Base-by-base conservation (phyloP, 148 eudicot genomes). In the Rhododendron williamsianum region DNA sequence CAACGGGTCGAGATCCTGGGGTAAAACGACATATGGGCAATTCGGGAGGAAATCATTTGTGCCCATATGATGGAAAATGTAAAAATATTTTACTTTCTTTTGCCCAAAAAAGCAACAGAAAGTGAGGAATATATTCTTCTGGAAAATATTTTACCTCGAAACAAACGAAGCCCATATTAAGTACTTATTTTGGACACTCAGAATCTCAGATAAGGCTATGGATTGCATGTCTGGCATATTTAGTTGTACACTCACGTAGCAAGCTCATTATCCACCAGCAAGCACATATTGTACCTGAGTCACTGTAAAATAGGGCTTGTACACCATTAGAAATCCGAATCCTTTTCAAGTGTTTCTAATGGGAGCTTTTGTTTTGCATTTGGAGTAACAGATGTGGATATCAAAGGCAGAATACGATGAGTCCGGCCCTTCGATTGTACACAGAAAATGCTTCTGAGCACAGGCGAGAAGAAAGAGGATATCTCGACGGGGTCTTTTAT, bases 321-420 rank as follows among this genome's bases (percentile, higher is more conserved):
- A 4, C 71, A 18, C 71, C 49, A 9, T 51, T 11, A 51, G 16
- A 2, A 8, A 2, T 30, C 76, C 4, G 19, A 11, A 30, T 83
- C 9, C 60, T 69, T 30, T 83, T 69, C 33, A 38, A 71, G 9
- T 71, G 25, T 30, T 72, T 33, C 33, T 72, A 27, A 83, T 51
- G 30, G 30, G 46, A 19, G 33, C 0, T 9, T 73, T 49, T 16
- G 85, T 33, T 83, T 71, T 48, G 36, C 9, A 5, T 49, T 41
- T 45, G 21, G 43, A 82, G 35, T 83, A n/a, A n/a, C 85, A 83
- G 85, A 49, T 83, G 79, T 83, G 85, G 85, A 72, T 83, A 30
- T 78, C 85, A 2, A 83, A 83, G 80, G 85, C 65, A 30, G 85
- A 83, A 4, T 83, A 72, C 0, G 79, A 83, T 35, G 85, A 83